A percentile compares a stretch with the other conserved stretches of the same genome.
These are phyloP conservation scores for Axilococcus clingmanii DNA, from an alignment of 139 green algal species.

Conservation along the genomic window DNA sequence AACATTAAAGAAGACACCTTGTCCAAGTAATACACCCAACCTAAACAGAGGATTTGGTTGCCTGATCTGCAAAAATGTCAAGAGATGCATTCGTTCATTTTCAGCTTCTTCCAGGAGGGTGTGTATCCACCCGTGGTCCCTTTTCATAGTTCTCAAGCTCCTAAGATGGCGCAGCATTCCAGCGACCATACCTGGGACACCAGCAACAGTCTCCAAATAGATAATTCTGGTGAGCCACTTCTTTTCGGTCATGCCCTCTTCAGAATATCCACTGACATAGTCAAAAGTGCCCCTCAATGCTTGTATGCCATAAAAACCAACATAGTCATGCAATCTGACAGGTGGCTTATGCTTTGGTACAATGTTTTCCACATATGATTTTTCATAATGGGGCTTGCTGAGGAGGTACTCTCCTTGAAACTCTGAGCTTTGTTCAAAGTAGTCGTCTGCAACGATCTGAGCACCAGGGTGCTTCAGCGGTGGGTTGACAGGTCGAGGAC, in stretches of 20 bases:
- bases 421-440: not conserved
- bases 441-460: constrained; percentile 2
- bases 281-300: constrained; percentile 53
- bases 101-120: constrained; percentile 93
- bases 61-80: constrained; percentile 86
- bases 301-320: constrained; percentile 21
- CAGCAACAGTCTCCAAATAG: constrained; percentile 89
- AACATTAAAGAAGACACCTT: constrained; percentile 83
- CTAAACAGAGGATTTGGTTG: constrained; percentile 70
- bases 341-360: constrained; percentile 1
- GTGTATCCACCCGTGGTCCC: constrained; percentile 80
- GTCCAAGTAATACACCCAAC: constrained; percentile 55
- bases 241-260: constrained; percentile 47
- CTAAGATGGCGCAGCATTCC: constrained; percentile 86
- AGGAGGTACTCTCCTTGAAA: constrained; percentile 12
- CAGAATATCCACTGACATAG: constrained; percentile 50
- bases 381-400: constrained; percentile 48
- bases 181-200: constrained; percentile 82
- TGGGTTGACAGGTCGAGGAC: too few relatives aligned
- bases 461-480: too few relatives aligned
- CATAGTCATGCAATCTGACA: constrained; percentile 3
- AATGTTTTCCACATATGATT: constrained; percentile 31
- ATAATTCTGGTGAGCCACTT: constrained; percentile 72
- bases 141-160: constrained; percentile 66
- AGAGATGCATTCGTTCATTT: constrained; percentile 90